A percentile compares a stretch with the other conserved stretches of the same genome.
Evolutionary conservation across 805 yeast species (phyloP).

Genomic region (Brettanomyces custersianus): DNA sequence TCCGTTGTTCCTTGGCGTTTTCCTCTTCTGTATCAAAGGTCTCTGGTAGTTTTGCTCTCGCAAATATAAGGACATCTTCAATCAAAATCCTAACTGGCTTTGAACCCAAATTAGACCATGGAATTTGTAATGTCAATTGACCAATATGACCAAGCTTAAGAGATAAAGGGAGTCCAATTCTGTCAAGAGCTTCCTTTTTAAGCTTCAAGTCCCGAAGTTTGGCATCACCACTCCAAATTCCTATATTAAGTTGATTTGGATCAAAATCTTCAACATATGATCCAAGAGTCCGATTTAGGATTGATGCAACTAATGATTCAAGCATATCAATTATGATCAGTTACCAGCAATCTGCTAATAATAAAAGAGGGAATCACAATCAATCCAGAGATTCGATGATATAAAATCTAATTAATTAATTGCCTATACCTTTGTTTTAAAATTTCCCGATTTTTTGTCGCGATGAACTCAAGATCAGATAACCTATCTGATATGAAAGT

Average conservation of each 20-base stretch:
- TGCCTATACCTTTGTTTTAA: too few species aligned
- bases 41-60: slow-evolving; percentile 59
- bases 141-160: slow-evolving; percentile 88
- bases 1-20: slow-evolving; percentile 48
- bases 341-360: not conserved
- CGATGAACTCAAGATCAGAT: too few species aligned
- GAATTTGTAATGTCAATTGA: slow-evolving; percentile 80
- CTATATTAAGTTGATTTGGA: slow-evolving; percentile 88
- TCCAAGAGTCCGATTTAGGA: slow-evolving; percentile 55
- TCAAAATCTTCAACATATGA: slow-evolving; percentile 90
- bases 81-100: slow-evolving; percentile 85
- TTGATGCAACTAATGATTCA: slow-evolving; percentile 56
- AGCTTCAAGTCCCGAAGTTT: slow-evolving; percentile 68
- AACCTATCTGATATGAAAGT: too few species aligned
- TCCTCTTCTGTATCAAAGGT: slow-evolving; percentile 51
- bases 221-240: slow-evolving; percentile 97
- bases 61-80: slow-evolving; percentile 79
- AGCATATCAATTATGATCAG: slow-evolving; percentile 34
- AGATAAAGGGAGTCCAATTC: slow-evolving; percentile 76
- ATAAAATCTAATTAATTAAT: too few species aligned
- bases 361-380: not conserved
- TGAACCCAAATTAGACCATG: slow-evolving; percentile 91
- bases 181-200: slow-evolving; percentile 84
- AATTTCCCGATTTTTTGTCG: too few species aligned
- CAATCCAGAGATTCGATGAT: too few species aligned